Conservation (phyloP, 176 grass and related monocot genomes). For the Typha latifolia region DNA sequence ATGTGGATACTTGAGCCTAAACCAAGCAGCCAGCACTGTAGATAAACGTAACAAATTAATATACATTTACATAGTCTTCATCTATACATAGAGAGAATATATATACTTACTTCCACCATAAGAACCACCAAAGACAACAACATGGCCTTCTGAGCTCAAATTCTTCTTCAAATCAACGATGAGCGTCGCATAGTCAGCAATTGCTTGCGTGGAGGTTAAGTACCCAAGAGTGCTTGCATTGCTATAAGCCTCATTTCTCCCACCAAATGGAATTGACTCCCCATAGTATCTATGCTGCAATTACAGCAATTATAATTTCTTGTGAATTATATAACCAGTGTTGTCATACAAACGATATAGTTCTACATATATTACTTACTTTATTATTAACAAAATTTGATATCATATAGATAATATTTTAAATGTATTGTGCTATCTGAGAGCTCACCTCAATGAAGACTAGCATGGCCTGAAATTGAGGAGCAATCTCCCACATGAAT, state of each 20-base stretch:
- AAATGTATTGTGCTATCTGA: not conserved
- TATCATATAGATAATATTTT: no score
- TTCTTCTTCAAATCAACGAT: conserved; percentile 50
- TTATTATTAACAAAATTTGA: no score
- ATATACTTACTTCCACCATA: conserved; percentile 46
- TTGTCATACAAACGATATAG: no score
- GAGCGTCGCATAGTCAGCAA: conserved; percentile 43
- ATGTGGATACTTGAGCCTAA: conserved; percentile 56
- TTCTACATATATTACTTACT: no score
- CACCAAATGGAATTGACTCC: conserved; percentile 38
- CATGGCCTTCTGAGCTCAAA: conserved; percentile 25
- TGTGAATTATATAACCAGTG: not conserved
- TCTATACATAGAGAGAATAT: not conserved
- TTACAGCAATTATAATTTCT: not conserved
- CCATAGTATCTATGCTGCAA: conserved; percentile 63
- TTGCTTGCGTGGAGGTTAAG: conserved; percentile 43
- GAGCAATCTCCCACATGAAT: conserved; percentile 48
- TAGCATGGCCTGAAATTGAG: conserved; percentile 35
- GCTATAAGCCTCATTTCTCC: conserved; percentile 14
- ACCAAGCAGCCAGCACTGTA: conserved; percentile 52
- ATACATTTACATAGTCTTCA: not conserved
- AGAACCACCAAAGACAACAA: conserved; percentile 44
- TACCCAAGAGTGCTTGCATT: conserved; percentile 34
- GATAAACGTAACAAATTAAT: not conserved
- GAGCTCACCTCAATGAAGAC: conserved; percentile 47